phyloP scores from a whole-genome alignment of 2,329 filamentous ascomycete species.

The Exophiala calicioides region DNA sequence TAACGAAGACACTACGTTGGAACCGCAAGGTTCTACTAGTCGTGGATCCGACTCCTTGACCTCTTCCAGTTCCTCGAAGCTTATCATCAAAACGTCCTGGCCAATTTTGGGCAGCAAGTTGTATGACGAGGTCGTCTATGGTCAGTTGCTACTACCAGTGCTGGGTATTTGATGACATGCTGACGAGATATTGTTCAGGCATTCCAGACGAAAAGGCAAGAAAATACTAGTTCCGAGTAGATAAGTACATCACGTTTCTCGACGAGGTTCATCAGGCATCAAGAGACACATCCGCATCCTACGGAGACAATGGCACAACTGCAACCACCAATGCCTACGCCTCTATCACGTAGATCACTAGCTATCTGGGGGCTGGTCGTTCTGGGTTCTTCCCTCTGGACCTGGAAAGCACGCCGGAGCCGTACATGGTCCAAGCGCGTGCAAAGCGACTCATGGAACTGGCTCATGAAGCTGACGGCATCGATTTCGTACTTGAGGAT shows the following conservation, averaged over 20 bases:
- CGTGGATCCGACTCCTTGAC: too few species aligned
- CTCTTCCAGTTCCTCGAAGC: too few species aligned
- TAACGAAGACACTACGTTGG: too few species aligned
- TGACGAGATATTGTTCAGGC: background rate
- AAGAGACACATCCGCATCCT: background rate
- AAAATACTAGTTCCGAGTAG: background rate
- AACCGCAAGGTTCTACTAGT: too few species aligned
- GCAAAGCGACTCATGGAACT: background rate
- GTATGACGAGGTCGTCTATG: background rate
- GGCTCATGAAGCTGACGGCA: background rate
- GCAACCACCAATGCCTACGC: background rate
- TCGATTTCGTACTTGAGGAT: background rate
- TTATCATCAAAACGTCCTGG: too few species aligned
- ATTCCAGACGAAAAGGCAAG: background rate
- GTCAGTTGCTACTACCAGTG: background rate
- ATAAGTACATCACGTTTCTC: background rate
- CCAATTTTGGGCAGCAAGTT: too few species aligned
- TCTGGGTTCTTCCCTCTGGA: background rate
- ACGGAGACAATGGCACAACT: slow-evolving; percentile 2
- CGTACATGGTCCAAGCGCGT: background rate
- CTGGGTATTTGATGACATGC: background rate
- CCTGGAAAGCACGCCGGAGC: background rate
- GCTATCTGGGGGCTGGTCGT: background rate
- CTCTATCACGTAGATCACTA: background rate
- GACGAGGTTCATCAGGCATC: background rate